Conservation (phyloP, 2,329 filamentous ascomycete genomes). For the Scedosporium aurantiacum region DNA sequence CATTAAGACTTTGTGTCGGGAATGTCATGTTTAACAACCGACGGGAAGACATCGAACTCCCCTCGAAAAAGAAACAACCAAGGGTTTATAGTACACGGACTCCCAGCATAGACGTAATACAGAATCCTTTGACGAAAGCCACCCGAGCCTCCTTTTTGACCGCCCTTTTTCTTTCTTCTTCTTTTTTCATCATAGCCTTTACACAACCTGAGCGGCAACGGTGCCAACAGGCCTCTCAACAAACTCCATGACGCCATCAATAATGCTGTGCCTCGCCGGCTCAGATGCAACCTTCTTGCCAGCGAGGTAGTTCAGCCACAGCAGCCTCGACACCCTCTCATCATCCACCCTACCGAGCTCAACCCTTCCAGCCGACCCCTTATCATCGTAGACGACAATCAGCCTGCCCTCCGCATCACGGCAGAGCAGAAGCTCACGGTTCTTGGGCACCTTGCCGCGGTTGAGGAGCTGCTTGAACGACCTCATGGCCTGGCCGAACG, state of each 20-base stretch:
- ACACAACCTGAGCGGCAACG: constrained; percentile 65
- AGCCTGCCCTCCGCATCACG: constrained; percentile 56
- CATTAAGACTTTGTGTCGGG: background rate
- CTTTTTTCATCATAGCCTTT: background rate
- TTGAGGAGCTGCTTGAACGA: constrained; percentile 77
- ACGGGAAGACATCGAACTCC: background rate
- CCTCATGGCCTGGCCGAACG: constrained; percentile 63
- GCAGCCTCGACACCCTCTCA: constrained; percentile 64
- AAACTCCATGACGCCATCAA: constrained; percentile 79
- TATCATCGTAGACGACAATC: constrained; percentile 55
- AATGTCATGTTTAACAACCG: background rate
- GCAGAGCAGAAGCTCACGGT: constrained; percentile 62
- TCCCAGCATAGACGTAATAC: background rate
- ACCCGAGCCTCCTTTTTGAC: background rate
- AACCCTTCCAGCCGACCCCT: constrained; percentile 33
- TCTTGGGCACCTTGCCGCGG: constrained; percentile 69
- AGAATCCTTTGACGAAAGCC: background rate
- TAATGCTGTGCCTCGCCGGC: constrained; percentile 65
- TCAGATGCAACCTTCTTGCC: constrained; percentile 83
- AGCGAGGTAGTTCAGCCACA: constrained; percentile 86
- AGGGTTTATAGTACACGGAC: background rate
- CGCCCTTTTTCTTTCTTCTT: background rate
- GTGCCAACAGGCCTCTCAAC: constrained; percentile 82
- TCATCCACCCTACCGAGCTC: constrained; percentile 63
- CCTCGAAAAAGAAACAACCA: background rate